Conservation (phyloP, 1,284 basidiomycete genomes). For the Trametes versicolor region DNA sequence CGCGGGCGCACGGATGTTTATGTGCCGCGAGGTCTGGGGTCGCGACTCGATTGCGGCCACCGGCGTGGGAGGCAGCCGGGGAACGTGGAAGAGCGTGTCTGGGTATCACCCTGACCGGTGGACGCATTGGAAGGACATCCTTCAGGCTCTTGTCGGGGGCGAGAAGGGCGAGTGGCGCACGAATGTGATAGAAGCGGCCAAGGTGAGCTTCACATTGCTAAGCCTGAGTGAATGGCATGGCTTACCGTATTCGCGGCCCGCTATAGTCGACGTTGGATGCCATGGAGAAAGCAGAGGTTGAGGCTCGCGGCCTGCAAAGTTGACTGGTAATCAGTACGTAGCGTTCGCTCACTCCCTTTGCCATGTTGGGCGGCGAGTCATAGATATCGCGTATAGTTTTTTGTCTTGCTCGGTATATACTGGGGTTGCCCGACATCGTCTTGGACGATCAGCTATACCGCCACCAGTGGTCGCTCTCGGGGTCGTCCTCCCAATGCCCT, state of each 20-base stretch:
- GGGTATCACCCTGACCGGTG: slow-evolving; percentile 18
- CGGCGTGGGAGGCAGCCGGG: slow-evolving; percentile 7
- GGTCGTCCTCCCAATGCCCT: no score
- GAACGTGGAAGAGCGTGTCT: slow-evolving; percentile 14
- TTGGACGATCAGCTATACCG: no score
- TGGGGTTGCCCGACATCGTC: no score
- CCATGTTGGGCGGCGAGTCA: no score
- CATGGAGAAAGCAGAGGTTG: slow-evolving; percentile 1
- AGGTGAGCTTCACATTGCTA: not conserved
- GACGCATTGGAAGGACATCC: slow-evolving; percentile 18
- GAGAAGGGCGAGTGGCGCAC: not conserved
- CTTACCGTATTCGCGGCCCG: no score
- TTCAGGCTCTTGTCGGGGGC: slow-evolving; percentile 1
- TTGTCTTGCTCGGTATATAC: no score
- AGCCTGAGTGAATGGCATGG: not conserved
- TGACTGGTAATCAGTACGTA: no score
- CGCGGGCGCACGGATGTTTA: slow-evolving; percentile 16
- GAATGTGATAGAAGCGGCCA: slow-evolving; percentile 13
- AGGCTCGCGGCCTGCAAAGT: no score
- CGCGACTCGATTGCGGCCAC: not conserved
- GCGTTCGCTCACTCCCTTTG: no score
- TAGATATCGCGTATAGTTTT: no score
- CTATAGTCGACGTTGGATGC: not conserved
- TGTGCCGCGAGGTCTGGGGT: not conserved
- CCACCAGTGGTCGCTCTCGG: no score